Evolutionary conservation across 2,329 filamentous ascomycete species (phyloP), one percentile per base, ranked within the genome.

Genomic region (Sarocladiaceae sp.): DNA sequence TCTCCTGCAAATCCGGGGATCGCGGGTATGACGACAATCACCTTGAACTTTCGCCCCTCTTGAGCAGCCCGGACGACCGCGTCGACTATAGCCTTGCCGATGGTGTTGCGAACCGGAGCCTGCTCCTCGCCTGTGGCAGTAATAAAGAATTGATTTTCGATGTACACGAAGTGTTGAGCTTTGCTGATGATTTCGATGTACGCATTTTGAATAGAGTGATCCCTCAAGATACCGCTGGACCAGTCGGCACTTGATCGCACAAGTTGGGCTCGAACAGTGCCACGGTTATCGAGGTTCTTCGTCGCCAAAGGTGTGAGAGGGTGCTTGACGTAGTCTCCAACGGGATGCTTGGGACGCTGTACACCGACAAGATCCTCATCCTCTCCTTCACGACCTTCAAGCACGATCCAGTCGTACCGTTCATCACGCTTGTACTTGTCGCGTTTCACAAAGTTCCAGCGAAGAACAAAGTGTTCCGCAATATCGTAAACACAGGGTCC

Each of bases 121-220:
- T 97, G 92, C 31, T 96, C 71, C n/a, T 94, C 86, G 8, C 90
- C 90, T 0, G 93, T 97, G 0, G 94, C 89, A 1, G 91, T 95
- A 64, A 95, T 97, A 76, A 97, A 99, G 74, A 97, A 97, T 63
- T 99, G 94, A 62, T 97, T 97, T 68, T 99, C 94, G 55, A 99
- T 96, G 72, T 97, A 99, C 22, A 99, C 87, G 60, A 84, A 97
- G 65, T 97, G 93, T 69, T 97, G 75, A 0, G 93, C 93, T 50
- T 89, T 90, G 49, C 86, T 77, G 60, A 97, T 97, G 26, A 95
- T 73, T 57, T 96, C 90, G 54, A 76, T 78, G 65, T 96, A 96
- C 0, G 91, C 90, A 60, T 90, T 95, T 59, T 94, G 89, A 53
- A 96, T 96, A 48, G 86, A 91, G 59, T 90, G 86, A 55, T 96